Conservation (phyloP, 75 land plant genomes). For the Chamaecyparis obtusa region DNA sequence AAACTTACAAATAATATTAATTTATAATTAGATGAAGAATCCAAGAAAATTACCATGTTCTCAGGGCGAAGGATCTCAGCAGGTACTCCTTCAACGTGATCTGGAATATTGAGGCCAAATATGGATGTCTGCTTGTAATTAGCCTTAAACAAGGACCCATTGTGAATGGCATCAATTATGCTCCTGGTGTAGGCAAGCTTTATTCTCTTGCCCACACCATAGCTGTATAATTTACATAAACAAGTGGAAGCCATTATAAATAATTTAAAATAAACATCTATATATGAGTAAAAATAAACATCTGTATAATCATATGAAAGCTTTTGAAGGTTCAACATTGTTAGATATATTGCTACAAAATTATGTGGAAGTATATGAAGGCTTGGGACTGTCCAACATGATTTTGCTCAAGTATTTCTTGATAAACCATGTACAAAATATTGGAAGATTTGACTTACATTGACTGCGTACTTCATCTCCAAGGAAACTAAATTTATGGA, state of each 20-base stretch:
- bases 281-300: background rate
- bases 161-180: constrained; percentile 48
- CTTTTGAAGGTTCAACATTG: background rate
- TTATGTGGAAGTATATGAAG: no score
- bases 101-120: constrained; percentile 36
- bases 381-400: no score
- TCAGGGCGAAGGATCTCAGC: constrained; percentile 30
- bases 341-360: background rate
- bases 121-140: constrained; percentile 39
- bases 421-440: no score
- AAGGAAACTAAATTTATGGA: no score
- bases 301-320: background rate
- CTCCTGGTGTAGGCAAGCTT: constrained; percentile 36
- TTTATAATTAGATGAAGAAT: background rate
- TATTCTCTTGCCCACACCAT: constrained; percentile 43
- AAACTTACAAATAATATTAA: background rate
- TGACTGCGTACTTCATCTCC: background rate
- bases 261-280: no score
- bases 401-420: no score
- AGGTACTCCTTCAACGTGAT: constrained; percentile 38
- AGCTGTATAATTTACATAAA: constrained; percentile 15
- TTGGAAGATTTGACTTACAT: no score
- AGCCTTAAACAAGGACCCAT: constrained; percentile 30
- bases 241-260: background rate
- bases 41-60: constrained; percentile 24